A percentile compares a stretch with the other conserved stretches of the same genome.
These are phyloP conservation scores for Kitagawia praeruptora DNA, from an alignment of 129 eudicot genomes.

Conservation along the genomic window DNA sequence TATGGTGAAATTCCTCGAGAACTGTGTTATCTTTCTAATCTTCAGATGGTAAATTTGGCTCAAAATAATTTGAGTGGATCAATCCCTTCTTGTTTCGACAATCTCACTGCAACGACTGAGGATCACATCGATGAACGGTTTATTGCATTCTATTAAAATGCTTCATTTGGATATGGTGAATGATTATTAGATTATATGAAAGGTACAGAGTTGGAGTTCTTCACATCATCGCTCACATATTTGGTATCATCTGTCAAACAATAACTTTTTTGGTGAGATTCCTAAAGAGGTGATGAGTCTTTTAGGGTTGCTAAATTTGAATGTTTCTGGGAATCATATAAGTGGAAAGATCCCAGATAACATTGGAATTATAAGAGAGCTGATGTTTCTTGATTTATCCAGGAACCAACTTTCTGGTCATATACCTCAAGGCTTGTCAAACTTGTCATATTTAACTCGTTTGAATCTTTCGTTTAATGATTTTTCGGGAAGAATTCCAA, in stretches of 20 bases:
- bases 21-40: slow-evolving; percentile 8
- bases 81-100: slow-evolving; percentile 4
- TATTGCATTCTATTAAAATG: not conserved
- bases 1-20: slow-evolving; percentile 11
- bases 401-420: not conserved
- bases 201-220: slow-evolving; percentile 3
- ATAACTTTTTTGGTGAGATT: not conserved
- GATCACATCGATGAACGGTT: not conserved
- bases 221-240: not conserved
- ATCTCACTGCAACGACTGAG: not conserved
- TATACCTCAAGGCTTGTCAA: not conserved
- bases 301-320: not conserved
- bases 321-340: not conserved
- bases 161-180: not conserved
- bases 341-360: not conserved
- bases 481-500: not conserved
- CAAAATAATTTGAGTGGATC: not conserved
- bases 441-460: not conserved
- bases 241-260: not conserved
- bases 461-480: not conserved
- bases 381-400: not conserved
- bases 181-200: not conserved
- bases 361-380: not conserved
- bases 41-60: not conserved
- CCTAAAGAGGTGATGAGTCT: slow-evolving; percentile 1